phyloP scores from a whole-genome alignment of 2,329 filamentous ascomycete species.

The Clonostachys chloroleuca region DNA sequence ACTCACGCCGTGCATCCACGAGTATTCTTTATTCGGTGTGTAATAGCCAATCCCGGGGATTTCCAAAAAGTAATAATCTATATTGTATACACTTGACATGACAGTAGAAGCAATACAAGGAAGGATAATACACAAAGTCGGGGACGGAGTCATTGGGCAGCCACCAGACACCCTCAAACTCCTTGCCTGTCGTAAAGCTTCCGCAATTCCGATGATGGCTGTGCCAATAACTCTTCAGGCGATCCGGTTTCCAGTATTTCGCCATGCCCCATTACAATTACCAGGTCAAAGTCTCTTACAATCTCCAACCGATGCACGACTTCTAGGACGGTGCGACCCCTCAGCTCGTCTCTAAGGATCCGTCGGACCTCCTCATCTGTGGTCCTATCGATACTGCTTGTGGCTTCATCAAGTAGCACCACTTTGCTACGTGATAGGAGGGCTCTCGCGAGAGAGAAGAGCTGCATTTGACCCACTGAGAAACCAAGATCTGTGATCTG shows the following conservation, averaged over 20 bases:
- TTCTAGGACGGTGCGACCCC: conserved; percentile 16
- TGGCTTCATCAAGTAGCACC: conserved; percentile 15
- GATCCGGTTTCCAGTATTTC: conserved; percentile 14
- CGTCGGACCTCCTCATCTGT: conserved; percentile 17
- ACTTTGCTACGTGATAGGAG: conserved; percentile 29
- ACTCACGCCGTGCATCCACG: neutral
- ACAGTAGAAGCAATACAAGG: too few relatives aligned
- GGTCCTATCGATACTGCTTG: conserved; percentile 18
- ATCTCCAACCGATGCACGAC: conserved; percentile 20
- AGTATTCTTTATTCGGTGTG: neutral
- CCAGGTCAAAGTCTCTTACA: conserved; percentile 15
- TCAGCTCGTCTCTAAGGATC: conserved; percentile 11
- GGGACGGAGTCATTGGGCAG: too few relatives aligned
- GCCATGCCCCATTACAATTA: conserved; percentile 19
- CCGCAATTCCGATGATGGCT: conserved; percentile 9
- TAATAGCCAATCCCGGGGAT: too few relatives aligned
- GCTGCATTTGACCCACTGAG: conserved; percentile 52
- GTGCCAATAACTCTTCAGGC: conserved; percentile 13
- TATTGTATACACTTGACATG: too few relatives aligned
- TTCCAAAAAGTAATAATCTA: too few relatives aligned
- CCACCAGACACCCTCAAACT: neutral
- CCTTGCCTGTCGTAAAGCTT: conserved; percentile 11
- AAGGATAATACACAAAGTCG: too few relatives aligned
- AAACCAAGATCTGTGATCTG: conserved; percentile 36
- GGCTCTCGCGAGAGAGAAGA: conserved; percentile 55